phyloP scores from a whole-genome alignment of 306 rosid species.

The Vigna nakashimae region DNA sequence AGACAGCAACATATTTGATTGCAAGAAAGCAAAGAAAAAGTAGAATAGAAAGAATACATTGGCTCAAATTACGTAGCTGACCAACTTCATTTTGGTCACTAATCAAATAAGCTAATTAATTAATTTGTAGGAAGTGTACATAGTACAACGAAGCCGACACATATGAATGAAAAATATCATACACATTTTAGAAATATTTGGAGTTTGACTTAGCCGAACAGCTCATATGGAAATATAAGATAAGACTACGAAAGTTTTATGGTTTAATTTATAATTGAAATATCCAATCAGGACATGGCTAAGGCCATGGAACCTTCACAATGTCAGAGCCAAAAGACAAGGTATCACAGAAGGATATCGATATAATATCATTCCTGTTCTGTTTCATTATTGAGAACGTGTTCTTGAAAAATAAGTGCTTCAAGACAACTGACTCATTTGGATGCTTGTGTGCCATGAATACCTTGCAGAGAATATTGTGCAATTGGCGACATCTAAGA shows the following conservation, averaged over 20 bases:
- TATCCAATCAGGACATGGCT: conserved; percentile 58
- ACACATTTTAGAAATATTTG: conserved; percentile 42
- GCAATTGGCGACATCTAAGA: conserved; percentile 43
- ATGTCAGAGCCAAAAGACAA: conserved; percentile 66
- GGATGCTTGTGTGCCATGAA: conserved; percentile 52
- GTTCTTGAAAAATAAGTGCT: conserved; percentile 41
- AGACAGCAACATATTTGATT: conserved; percentile 36
- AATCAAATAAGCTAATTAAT: conserved; percentile 36
- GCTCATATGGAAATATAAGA: conserved; percentile 65
- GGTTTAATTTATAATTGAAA: conserved; percentile 42
- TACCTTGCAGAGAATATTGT: conserved; percentile 41
- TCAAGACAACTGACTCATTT: conserved; percentile 40
- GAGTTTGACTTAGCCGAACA: conserved; percentile 73
- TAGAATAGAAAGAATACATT: conserved; percentile 32
- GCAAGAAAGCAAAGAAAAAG: conserved; percentile 29
- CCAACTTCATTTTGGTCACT: conserved; percentile 34
- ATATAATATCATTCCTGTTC: conserved; percentile 33
- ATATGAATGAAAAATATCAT: conserved; percentile 43
- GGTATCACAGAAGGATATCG: conserved; percentile 49
- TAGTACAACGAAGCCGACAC: conserved; percentile 66
- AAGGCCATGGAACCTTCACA: conserved; percentile 65
- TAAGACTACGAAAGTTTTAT: conserved; percentile 47
- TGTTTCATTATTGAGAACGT: conserved; percentile 44
- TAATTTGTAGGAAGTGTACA: conserved; percentile 23
- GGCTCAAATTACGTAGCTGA: conserved; percentile 39